These are phyloP conservation scores for Pythium utonaiense DNA, from an alignment of 352 stramenopile genomes.

Conservation along the genomic window DNA sequence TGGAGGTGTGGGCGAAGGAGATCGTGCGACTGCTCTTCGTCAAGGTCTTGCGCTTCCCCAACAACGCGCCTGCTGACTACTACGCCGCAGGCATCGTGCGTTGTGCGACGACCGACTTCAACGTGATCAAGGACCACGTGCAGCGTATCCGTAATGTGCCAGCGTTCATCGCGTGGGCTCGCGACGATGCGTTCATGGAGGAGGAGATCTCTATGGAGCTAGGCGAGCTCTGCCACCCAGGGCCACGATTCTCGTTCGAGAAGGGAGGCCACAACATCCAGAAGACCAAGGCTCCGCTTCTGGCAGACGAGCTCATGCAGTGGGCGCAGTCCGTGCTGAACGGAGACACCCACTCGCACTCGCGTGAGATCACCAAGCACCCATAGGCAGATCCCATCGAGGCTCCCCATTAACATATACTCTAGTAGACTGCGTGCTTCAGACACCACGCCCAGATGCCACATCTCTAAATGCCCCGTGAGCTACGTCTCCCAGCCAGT, in stretches of 20 bases:
- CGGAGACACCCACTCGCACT: neutral
- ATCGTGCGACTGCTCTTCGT: conserved; percentile 18
- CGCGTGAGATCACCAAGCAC: neutral
- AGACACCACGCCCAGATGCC: no score
- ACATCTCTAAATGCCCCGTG: no score
- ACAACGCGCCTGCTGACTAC: conserved; percentile 26
- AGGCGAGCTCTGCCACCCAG: conserved; percentile 11
- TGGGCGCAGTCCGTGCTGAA: conserved; percentile 24
- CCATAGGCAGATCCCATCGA: no score
- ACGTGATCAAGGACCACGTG: conserved; percentile 38
- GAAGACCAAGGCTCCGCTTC: conserved; percentile 32
- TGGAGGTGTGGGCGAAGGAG: conserved; percentile 7
- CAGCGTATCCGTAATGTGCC: conserved; percentile 28
- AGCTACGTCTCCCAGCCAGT: no score
- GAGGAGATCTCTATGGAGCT: conserved; percentile 30
- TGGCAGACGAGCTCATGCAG: conserved; percentile 24
- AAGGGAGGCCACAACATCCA: conserved; percentile 51
- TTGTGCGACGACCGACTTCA: conserved; percentile 45
- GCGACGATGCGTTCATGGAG: conserved; percentile 33
- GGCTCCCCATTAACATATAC: no score
- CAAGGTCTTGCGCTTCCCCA: conserved; percentile 20
- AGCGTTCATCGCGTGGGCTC: conserved; percentile 38
- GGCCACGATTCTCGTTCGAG: conserved; percentile 34
- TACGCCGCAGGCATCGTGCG: conserved; percentile 57
- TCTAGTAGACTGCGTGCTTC: no score